These are phyloP conservation scores for Narthecium ossifragum DNA, from an alignment of 106 monocot species.

Conservation along the genomic window DNA sequence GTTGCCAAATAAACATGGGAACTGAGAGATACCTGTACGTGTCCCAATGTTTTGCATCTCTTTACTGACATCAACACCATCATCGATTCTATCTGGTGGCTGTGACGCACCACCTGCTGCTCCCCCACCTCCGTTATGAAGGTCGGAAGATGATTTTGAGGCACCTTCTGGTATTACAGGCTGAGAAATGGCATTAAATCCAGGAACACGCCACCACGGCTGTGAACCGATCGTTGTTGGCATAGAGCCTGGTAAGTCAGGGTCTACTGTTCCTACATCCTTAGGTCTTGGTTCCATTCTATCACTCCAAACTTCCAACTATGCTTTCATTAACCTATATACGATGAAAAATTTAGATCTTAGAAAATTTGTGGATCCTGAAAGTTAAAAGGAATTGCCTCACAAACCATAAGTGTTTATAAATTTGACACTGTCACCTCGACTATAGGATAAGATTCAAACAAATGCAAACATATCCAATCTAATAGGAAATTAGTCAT, in stretches of 20 bases:
- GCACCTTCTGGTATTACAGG: neutral
- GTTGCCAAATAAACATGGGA: neutral
- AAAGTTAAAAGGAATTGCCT: no score
- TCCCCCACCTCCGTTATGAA: neutral
- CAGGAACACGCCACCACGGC: constrained; percentile 13
- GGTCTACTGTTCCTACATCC: neutral
- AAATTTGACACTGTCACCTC: no score
- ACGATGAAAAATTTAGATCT: no score
- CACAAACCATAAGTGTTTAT: no score
- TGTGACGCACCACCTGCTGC: neutral
- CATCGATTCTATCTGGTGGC: neutral
- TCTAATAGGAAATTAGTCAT: no score
- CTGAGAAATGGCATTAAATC: neutral
- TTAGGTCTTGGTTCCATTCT: constrained; percentile 1
- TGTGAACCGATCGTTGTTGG: neutral
- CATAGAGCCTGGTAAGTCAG: neutral
- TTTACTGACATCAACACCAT: neutral
- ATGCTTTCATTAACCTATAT: no score
- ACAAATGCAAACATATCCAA: no score
- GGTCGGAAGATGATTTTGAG: neutral
- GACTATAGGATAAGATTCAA: no score
- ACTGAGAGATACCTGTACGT: constrained; percentile 9
- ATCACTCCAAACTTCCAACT: neutral
- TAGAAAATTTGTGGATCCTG: no score
- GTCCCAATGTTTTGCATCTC: neutral